Evolutionary conservation across 1,284 basidiomycete genomes (phyloP).

Genomic region (Heterobasidion parviporum): DNA sequence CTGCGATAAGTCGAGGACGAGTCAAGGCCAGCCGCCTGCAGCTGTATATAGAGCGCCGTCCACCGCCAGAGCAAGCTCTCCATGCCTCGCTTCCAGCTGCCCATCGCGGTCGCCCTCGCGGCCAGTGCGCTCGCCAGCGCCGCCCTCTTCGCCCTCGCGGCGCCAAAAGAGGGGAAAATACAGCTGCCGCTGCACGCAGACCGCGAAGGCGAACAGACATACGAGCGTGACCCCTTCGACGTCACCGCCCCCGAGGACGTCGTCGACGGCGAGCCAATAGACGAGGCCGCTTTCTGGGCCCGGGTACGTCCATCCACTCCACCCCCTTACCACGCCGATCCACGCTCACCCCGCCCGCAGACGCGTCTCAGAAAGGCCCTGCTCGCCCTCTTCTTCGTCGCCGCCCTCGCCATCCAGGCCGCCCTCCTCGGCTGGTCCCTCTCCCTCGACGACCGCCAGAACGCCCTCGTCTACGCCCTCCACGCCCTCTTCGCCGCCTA

Average conservation of each 20-base stretch:
- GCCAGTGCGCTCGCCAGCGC: constrained; percentile 37
- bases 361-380: constrained; percentile 49
- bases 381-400: constrained; percentile 34
- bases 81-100: constrained; percentile 59
- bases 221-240: constrained; percentile 65
- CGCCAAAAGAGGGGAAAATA: constrained; percentile 42
- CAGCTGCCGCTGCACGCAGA: constrained; percentile 40
- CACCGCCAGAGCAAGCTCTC: background rate
- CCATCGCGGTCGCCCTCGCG: constrained; percentile 42
- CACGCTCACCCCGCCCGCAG: constrained; percentile 23
- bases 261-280: constrained; percentile 68
- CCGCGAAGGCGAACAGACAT: constrained; percentile 19
- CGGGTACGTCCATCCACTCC: constrained; percentile 37
- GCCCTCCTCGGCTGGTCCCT: constrained; percentile 17
- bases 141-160: constrained; percentile 29
- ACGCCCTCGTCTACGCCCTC: constrained; percentile 35
- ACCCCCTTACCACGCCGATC: background rate
- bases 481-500: constrained; percentile 57
- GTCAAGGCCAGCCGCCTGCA: too few species aligned
- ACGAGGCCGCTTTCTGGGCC: constrained; percentile 67
- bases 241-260: constrained; percentile 64
- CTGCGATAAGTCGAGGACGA: too few species aligned
- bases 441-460: constrained; percentile 24
- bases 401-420: constrained; percentile 42
- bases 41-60: background rate